Evolutionary conservation across 495 filamentous ascomycete species (phyloP).

Genomic region (Lasiosphaeria hispida): DNA sequence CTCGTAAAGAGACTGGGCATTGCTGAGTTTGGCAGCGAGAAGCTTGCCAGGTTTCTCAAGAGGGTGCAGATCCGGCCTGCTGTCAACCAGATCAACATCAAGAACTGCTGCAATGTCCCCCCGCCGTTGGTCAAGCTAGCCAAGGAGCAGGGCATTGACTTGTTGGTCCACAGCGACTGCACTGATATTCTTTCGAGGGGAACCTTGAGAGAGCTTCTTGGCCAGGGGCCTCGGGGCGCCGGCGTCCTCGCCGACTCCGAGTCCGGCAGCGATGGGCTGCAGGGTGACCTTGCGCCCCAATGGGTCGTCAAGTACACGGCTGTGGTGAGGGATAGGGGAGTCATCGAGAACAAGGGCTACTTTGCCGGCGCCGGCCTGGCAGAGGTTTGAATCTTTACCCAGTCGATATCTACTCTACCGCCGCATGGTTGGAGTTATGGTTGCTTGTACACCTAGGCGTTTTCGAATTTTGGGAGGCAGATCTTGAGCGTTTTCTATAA

Average conservation of each 20-base stretch:
- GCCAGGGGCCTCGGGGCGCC: conserved; percentile 60
- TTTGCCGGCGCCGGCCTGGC: conserved; percentile 77
- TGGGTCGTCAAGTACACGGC: conserved; percentile 99
- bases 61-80: conserved; percentile 69
- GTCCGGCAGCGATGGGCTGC: conserved; percentile 51
- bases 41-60: conserved; percentile 57
- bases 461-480: background rate
- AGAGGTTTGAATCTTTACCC: conserved; percentile 17
- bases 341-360: conserved; percentile 98
- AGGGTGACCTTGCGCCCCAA: conserved; percentile 75
- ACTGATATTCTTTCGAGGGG: conserved; percentile 84
- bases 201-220: conserved; percentile 78
- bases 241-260: conserved; percentile 60
- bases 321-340: conserved; percentile 91
- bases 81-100: conserved; percentile 95
- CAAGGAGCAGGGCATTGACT: conserved; percentile 77
- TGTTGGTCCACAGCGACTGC: conserved; percentile 93
- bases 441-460: background rate
- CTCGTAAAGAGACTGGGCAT: conserved; percentile 74
- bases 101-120: conserved; percentile 94
- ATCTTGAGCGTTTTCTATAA: background rate
- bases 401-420: background rate
- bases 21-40: conserved; percentile 84
- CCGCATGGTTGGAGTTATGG: conserved; percentile 11
- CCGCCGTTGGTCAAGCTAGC: conserved; percentile 82